Conservation (phyloP, 306 rosid genomes). For the Potentilla sterilis region DNA sequence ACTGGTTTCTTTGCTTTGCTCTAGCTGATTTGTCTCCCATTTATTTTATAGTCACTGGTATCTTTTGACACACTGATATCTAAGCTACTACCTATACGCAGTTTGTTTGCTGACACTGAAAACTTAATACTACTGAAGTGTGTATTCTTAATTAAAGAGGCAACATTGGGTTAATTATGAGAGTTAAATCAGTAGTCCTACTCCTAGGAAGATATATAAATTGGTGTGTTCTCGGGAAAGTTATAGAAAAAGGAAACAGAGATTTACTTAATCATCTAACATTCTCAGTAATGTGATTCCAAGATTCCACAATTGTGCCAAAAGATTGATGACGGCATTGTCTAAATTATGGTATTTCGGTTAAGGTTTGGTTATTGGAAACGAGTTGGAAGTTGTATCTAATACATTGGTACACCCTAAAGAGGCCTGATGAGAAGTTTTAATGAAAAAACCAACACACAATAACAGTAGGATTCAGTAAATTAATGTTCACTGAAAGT, state of each 20-base stretch:
- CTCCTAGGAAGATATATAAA: no score
- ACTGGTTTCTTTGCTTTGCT: neutral
- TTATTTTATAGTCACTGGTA: neutral
- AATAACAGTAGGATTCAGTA: neutral
- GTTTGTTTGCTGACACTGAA: neutral
- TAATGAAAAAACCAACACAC: neutral
- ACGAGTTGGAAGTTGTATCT: no score
- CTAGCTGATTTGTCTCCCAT: neutral
- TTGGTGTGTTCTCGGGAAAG: no score
- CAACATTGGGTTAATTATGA: neutral
- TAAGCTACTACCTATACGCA: neutral
- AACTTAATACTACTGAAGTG: neutral
- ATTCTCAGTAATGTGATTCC: no score
- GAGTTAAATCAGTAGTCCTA: neutral
- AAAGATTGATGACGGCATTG: no score
- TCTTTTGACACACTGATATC: neutral
- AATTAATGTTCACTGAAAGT: neutral
- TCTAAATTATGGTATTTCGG: no score
- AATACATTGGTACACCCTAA: no score
- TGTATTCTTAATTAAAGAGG: neutral
- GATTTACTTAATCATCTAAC: no score
- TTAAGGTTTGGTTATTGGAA: no score
- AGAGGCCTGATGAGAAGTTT: neutral
- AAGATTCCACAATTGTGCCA: no score
- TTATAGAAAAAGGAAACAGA: no score